These are phyloP conservation scores for Metschnikowia koreensis DNA, from an alignment of 805 yeast genomes.

Conservation along the genomic window DNA sequence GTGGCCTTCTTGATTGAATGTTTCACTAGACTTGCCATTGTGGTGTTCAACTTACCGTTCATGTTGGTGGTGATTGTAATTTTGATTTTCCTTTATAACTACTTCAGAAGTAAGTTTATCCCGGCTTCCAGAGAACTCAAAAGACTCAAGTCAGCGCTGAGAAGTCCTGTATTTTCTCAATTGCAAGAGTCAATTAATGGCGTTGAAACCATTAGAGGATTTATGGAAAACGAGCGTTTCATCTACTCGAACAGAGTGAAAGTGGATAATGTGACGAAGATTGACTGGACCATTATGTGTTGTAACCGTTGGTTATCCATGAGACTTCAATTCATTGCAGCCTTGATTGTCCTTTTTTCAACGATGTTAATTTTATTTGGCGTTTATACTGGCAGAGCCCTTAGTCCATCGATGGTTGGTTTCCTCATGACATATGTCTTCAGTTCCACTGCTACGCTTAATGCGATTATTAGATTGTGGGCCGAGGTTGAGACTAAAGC, in stretches of 20 bases:
- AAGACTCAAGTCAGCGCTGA: constrained; percentile 29
- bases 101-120: constrained; percentile 30
- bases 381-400: constrained; percentile 21
- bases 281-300: constrained; percentile 22
- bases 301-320: constrained; percentile 37
- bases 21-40: constrained; percentile 29
- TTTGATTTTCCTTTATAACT: constrained; percentile 30
- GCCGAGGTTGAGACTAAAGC: constrained; percentile 35
- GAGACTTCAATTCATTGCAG: constrained; percentile 38
- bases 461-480: constrained; percentile 32
- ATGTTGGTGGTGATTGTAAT: constrained; percentile 29
- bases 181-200: constrained; percentile 39
- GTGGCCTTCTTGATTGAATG: constrained; percentile 24
- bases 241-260: constrained; percentile 23
- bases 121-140: constrained; percentile 37
- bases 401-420: constrained; percentile 37
- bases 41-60: constrained; percentile 30
- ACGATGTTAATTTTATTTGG: constrained; percentile 28
- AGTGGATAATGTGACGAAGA: constrained; percentile 24
- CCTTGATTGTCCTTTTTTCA: constrained; percentile 29
- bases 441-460: constrained; percentile 29
- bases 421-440: constrained; percentile 38
- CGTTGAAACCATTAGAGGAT: constrained; percentile 36
- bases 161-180: constrained; percentile 35
- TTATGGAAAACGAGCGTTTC: constrained; percentile 29